Evolutionary conservation across 805 yeast genomes (phyloP).

Genomic region (Schwanniomyces polymorphus): DNA sequence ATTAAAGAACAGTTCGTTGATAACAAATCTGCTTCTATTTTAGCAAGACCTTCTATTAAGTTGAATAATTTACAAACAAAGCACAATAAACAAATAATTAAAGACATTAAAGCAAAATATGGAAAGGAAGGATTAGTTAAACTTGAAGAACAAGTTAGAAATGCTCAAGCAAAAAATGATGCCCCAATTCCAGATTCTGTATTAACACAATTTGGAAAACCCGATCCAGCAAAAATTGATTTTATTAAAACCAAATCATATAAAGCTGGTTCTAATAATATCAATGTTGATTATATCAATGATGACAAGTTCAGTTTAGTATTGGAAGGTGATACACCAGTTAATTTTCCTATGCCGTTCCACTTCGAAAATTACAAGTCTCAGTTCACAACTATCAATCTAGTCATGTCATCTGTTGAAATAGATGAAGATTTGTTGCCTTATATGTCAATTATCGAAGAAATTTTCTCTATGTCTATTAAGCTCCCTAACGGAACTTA

Average conservation of each 20-base stretch:
- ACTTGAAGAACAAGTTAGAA: slow-evolving; percentile 50
- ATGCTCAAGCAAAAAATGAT: slow-evolving; percentile 70
- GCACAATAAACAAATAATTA: slow-evolving; percentile 49
- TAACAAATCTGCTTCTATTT: slow-evolving; percentile 61
- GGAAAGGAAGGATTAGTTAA: slow-evolving; percentile 63
- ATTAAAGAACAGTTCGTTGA: slow-evolving; percentile 55
- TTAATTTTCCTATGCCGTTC: slow-evolving; percentile 61
- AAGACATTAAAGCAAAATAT: slow-evolving; percentile 49
- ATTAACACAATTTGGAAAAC: slow-evolving; percentile 60
- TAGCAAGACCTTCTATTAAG: slow-evolving; percentile 69
- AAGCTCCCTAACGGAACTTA: slow-evolving; percentile 56
- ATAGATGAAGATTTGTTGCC: slow-evolving; percentile 57
- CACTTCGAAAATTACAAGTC: slow-evolving; percentile 82
- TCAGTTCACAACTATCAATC: slow-evolving; percentile 69
- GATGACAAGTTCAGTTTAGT: slow-evolving; percentile 20
- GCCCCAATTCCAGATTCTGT: slow-evolving; percentile 72
- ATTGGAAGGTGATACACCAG: slow-evolving; percentile 32
- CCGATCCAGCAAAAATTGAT: slow-evolving; percentile 71
- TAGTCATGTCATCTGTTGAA: slow-evolving; percentile 56
- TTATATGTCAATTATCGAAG: slow-evolving; percentile 61
- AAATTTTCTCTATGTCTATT: slow-evolving; percentile 73
- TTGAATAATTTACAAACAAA: slow-evolving; percentile 54
- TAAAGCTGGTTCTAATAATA: slow-evolving; percentile 51
- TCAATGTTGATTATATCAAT: slow-evolving; percentile 26
- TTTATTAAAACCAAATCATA: slow-evolving; percentile 72